Conservation (phyloP, 257 asterid species). For the Solanum rostratum region DNA sequence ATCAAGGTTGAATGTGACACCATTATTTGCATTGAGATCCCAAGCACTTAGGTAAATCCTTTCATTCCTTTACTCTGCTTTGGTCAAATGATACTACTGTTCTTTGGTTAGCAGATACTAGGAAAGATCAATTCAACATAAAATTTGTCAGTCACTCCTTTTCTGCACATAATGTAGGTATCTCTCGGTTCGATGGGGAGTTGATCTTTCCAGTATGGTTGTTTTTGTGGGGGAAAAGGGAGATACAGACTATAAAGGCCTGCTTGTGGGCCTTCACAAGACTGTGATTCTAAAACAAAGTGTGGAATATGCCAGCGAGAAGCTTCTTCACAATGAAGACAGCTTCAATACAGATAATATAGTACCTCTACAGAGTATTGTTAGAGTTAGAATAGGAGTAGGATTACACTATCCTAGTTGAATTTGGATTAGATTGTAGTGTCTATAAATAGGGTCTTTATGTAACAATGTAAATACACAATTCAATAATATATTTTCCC, state of each 20-base stretch:
- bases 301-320: constrained; percentile 33
- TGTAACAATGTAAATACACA: too few species aligned
- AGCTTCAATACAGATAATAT: constrained; percentile 21
- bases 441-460: too few species aligned
- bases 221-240: constrained; percentile 60
- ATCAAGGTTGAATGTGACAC: constrained; percentile 42
- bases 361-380: constrained; percentile 21
- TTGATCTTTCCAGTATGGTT: constrained; percentile 37
- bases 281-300: constrained; percentile 42
- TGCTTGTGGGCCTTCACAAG: constrained; percentile 54
- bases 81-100: not conserved
- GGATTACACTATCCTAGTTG: too few species aligned
- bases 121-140: not conserved
- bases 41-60: constrained; percentile 47
- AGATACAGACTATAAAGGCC: constrained; percentile 44
- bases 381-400: too few species aligned
- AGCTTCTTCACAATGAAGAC: constrained; percentile 25
- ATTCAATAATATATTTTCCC: too few species aligned
- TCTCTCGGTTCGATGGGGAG: constrained; percentile 47
- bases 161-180: constrained; percentile 31
- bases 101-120: not conserved
- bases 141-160: not conserved
- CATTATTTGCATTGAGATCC: constrained; percentile 53
- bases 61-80: not conserved
- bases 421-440: too few species aligned